These are phyloP conservation scores for Neurospora africana DNA, from an alignment of 495 filamentous ascomycete species.

Conservation along the genomic window DNA sequence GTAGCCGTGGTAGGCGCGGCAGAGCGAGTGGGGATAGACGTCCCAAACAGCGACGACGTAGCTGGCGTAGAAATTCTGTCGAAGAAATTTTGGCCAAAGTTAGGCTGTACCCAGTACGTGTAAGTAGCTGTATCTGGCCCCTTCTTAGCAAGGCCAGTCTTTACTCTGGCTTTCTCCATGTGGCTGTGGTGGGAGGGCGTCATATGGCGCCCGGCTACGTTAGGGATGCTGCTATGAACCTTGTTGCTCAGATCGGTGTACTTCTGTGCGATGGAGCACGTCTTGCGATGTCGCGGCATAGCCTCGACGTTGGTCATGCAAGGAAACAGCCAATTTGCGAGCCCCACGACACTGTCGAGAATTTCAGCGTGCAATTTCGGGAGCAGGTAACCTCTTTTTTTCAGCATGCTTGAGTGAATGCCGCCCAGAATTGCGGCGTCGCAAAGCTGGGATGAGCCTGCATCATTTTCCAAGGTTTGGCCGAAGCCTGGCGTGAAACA, in stretches of 20 bases:
- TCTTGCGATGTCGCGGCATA: not conserved
- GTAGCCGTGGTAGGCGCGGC: not conserved
- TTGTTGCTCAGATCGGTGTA: not conserved
- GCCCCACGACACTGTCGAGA: not conserved
- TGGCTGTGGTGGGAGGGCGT: not conserved
- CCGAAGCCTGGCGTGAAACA: not conserved
- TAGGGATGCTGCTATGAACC: not conserved
- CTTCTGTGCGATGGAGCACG: not conserved
- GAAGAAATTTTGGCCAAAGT: too few relatives aligned
- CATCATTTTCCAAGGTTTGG: not conserved
- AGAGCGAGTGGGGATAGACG: too few relatives aligned
- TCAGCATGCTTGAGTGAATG: not conserved
- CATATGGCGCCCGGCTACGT: not conserved
- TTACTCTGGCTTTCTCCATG: not conserved
- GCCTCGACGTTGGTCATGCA: not conserved
- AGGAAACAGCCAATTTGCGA: not conserved
- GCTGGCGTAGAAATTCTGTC: too few relatives aligned
- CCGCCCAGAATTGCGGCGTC: not conserved
- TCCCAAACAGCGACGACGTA: too few relatives aligned
- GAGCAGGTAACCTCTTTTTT: not conserved
- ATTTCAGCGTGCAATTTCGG: not conserved
- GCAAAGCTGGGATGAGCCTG: not conserved
- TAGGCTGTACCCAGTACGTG: too few relatives aligned
- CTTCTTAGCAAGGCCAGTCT: not conserved
- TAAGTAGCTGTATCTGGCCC: not conserved